Conservation (phyloP, 176 grass and related monocot genomes). For the Zea mays region DNA sequence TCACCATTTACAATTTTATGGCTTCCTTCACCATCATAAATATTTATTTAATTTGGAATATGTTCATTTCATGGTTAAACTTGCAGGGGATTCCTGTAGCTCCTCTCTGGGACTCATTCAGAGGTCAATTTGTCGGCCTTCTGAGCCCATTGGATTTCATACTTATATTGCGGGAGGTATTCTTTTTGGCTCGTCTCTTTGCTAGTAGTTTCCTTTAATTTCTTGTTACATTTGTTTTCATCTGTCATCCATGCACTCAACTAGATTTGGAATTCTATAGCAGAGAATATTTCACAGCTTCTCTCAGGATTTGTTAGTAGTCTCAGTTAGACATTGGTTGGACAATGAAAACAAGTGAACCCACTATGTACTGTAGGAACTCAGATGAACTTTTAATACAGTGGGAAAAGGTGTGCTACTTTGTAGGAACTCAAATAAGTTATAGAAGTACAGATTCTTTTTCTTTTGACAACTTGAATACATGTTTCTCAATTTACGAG, state of each 20-base stretch:
- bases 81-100: slow-evolving; percentile 96
- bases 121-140: slow-evolving; percentile 85
- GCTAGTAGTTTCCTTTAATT: slow-evolving; percentile 17
- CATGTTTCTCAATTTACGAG: not conserved
- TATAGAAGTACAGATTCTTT: not conserved
- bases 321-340: not conserved
- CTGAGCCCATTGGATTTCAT: slow-evolving; percentile 95
- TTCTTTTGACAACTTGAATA: not conserved
- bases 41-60: not conserved
- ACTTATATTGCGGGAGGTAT: slow-evolving; percentile 94
- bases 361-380: no score
- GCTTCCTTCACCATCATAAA: not conserved
- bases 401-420: not conserved
- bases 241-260: slow-evolving; percentile 12
- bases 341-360: not conserved
- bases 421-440: not conserved
- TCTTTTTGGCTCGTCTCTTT: slow-evolving; percentile 26
- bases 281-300: not conserved
- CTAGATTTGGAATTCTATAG: not conserved
- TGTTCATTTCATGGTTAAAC: slow-evolving; percentile 1
- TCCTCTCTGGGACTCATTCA: slow-evolving; percentile 88
- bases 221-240: not conserved
- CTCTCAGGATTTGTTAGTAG: not conserved
- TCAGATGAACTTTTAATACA: no score
- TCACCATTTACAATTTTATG: slow-evolving; percentile 7